Conservation (phyloP, 2,329 filamentous ascomycete species). For the Pseudogymnoascus sp. region DNA sequence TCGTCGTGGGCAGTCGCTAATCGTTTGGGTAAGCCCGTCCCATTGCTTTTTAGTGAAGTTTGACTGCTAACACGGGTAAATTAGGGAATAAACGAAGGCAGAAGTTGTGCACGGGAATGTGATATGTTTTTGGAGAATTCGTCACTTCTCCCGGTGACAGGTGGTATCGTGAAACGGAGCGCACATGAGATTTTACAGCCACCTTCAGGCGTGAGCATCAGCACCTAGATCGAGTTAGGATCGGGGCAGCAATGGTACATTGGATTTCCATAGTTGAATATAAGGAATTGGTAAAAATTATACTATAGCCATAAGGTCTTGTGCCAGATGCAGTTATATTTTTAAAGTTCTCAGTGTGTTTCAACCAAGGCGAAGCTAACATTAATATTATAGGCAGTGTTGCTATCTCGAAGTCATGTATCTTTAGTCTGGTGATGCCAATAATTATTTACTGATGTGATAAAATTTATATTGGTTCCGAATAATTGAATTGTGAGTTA, state of each 20-base stretch:
- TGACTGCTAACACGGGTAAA: constrained; percentile 28
- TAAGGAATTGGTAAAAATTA: not conserved
- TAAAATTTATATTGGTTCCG: no score
- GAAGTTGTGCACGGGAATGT: constrained; percentile 84
- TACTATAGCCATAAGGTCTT: not conserved
- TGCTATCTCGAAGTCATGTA: not conserved
- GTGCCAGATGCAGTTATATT: not conserved
- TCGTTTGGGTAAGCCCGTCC: constrained; percentile 64
- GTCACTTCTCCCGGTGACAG: constrained; percentile 78
- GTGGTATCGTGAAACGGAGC: constrained; percentile 83
- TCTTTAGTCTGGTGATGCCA: not conserved
- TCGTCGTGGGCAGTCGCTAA: constrained; percentile 86
- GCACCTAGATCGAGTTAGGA: not conserved
- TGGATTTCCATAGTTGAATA: not conserved
- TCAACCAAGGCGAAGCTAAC: not conserved
- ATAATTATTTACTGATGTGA: not conserved
- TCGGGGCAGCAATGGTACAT: not conserved
- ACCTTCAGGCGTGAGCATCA: constrained; percentile 8
- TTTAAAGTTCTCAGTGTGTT: not conserved
- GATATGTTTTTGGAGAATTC: constrained; percentile 77
- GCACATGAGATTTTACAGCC: constrained; percentile 58
- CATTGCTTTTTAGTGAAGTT: not conserved
- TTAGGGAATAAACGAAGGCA: constrained; percentile 94
- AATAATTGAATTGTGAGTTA: no score
- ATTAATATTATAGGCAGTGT: not conserved